Evolutionary conservation across 2,329 filamentous ascomycete species (phyloP), one percentile per base, ranked within the genome.

Genomic region (Ophidiomyces ophidiicola): DNA sequence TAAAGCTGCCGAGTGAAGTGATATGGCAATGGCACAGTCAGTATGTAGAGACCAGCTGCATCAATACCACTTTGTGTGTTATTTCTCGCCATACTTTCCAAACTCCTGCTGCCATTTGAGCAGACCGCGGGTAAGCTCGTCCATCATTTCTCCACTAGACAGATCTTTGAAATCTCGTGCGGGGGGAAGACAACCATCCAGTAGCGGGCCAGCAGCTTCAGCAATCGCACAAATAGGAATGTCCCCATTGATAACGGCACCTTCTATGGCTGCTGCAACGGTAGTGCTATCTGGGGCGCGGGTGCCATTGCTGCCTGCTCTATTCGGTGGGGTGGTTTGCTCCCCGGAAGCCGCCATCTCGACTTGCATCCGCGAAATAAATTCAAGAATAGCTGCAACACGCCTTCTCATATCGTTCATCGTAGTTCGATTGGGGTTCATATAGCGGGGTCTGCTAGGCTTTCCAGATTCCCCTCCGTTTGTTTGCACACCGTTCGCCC

Each of bases 331-430:
- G 50, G 48, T 63, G 47, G 48, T 64, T 54, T 47, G 68, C 59
- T 51, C 67, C 61, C 68, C 45, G 63, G 61, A 58, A 20, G 74
- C 76, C 1, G 83, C 85, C 61, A 93, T 73, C 53, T 94, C 87
- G 5, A 93, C 70, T 58, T 94, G 86, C 42, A 85, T 88, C 48
- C 84, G 77, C 3, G 82, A 80, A 46, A 94, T 94, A 54, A 88
- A 94, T 50, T 90, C 85, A 43, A 93, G 71, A 55, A 94, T 92
- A 14, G 75, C 81, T 3, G 82, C 75, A 4, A 87, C 84, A 6
- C 85, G 79, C 47, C 82, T 76, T 61, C 82, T 84, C 76, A 93
- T 86, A 54, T 94, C 86, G 44, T 79, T 79, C 78, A 92, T 82
- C 19, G 78, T 87, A 42, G 86, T 74, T 50, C 69, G 66, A 38